Base-by-base conservation (phyloP, 768 basidiomycete species). In the Boletus eberwhitei region DNA sequence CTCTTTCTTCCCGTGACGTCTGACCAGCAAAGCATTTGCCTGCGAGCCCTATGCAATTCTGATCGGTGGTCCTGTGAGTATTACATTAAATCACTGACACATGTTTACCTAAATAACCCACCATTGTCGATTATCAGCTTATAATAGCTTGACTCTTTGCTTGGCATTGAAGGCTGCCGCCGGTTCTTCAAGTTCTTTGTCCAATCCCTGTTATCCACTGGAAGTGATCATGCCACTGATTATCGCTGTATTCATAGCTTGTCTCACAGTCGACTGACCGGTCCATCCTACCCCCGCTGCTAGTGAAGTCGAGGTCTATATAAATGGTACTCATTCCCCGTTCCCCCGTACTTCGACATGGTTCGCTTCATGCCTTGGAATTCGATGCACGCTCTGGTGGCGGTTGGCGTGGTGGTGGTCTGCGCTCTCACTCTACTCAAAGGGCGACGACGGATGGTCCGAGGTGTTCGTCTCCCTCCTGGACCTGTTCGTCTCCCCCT, bases 401-500 rank as follows among this genome's bases (percentile, higher is more conserved):
- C 31, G 6, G 21, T 60, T 17, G 52, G 50, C 32, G 44, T 35
- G 1, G 17, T 55, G 6, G 3, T 53, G 4, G 2, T 39, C 34
- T 17, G 41, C 3, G 39, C 13, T 8, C 3, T 50, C 26, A 37
- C 44, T 12, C 32, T 52, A 36, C 40, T 59, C 48, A 46, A 36
- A 16, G 29, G 50, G 8, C 52, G 42, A 21, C 51, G 44, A 56
- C 54, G 38, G 22, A 16, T 29, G 4, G 12, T 26, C 13, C 39
- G 26, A n/a, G 57, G 53, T 4, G 36, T 34, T 36, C 56, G 36
- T 8, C 52, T 59, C 2, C 63, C 52, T 47, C 63, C 62, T 22
- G 63, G 63, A 19, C 63, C 63, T 34, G 16, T 11, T n/a, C 50
- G 54, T 24, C 38, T 64, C 12, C 64, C 64, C 5, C 3, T 64